Percentiles rank a stretch among this genome's conserved stretches.
These are phyloP conservation scores for Zygosaccharomyces pseudobailii DNA, from an alignment of 1,139 yeast species.

Conservation along the genomic window DNA sequence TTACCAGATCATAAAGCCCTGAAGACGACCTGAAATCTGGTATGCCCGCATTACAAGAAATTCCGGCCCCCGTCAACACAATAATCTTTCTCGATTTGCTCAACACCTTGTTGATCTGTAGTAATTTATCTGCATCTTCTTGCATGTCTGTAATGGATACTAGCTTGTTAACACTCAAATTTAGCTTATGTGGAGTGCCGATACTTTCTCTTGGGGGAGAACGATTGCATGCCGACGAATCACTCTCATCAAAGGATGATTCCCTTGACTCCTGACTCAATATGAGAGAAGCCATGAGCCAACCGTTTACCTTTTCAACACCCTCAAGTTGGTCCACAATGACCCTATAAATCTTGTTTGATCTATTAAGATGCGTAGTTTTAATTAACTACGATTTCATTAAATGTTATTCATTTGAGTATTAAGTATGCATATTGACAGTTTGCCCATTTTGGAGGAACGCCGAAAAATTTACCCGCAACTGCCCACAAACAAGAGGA, in stretches of 20 bases:
- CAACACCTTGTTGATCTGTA: conserved; percentile 25
- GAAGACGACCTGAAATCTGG: conserved; percentile 87
- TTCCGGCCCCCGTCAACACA: conserved; percentile 87
- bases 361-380: neutral
- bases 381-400: neutral
- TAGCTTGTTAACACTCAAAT: conserved; percentile 18
- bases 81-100: conserved; percentile 44
- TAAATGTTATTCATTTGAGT: neutral
- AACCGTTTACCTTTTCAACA: neutral
- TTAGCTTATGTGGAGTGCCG: conserved; percentile 4
- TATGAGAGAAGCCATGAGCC: conserved; percentile 5
- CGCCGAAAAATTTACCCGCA: conserved; percentile 3
- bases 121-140: conserved; percentile 13
- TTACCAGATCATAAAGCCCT: conserved; percentile 76
- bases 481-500: neutral
- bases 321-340: neutral
- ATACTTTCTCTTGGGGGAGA: neutral
- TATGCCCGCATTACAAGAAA: conserved; percentile 93
- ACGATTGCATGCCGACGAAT: neutral
- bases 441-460: conserved; percentile 1
- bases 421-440: conserved; percentile 1
- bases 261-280: conserved; percentile 6
- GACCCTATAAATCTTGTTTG: neutral
- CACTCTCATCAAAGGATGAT: conserved; percentile 3
- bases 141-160: conserved; percentile 14